Evolutionary conservation across 23 red algal genomes (phyloP), one percentile per base, ranked within the genome.

Genomic region (Cyanidiococcus yangmingshanensis): DNA sequence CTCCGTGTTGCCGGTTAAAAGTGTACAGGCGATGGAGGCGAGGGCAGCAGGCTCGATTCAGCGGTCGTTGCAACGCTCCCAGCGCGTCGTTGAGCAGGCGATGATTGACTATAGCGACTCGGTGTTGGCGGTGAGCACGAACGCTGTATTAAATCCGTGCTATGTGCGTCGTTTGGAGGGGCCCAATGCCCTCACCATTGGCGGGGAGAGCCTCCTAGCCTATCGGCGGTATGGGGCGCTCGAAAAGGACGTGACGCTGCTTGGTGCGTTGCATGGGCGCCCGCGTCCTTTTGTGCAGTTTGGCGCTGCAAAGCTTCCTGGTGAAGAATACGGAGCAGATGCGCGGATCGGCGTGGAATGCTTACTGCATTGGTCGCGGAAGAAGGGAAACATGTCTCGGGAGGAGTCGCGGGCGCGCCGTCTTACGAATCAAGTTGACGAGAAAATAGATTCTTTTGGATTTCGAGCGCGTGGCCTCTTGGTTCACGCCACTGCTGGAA

Each of bases 241-340:
- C 12, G n/a, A 35, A 7, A 35, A 30, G 12, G 32, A 29, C 27
- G 32, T 25, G 16, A 35, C n/a, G n/a, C 32, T 35, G 63, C 63
- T 71, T 12, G n/a, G 21, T 32, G 12, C n/a, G n/a, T 7, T 71
- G 63, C 63, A 29, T 3, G 63, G 63, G 7, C 32, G 63, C n/a
- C 32, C 32, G 63, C 63, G 63, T 30, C 63, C 63, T 32, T 71
- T 71, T 29, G 7, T 71, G 7, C 63, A 71, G 63, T 35, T 71
- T 7, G 63, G 63, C 27, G 63, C 63, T 3, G 32, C 12, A 29
- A 25, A 29, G 7, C n/a, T 7, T 7, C 7, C 3, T 30, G n/a
- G 32, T 29, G 63, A 71, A 25, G 63, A 32, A 35, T 71, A 71
- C 63, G 63, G 63, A 2, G 63, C 32, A 3, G 63, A 71, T 71